Base-by-base conservation (phyloP, 169 alveolate genomes). In the Fabrea salina region DNA sequence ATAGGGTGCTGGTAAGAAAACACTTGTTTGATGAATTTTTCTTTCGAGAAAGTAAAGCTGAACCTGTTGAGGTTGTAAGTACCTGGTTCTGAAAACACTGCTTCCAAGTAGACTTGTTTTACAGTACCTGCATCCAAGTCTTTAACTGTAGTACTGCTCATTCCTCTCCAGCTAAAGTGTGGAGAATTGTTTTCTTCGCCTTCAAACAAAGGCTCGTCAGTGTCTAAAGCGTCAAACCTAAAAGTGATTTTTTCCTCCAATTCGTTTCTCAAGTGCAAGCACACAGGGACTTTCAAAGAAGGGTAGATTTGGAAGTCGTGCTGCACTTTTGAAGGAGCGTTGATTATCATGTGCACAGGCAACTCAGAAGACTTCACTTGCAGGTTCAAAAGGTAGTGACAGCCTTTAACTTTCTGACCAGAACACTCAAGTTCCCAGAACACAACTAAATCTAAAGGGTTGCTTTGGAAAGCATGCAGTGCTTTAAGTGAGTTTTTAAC, bases 11-110 rank as follows among this genome's bases (percentile, higher is more conserved):
- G n/a, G n/a, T n/a, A n/a, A n/a, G n/a, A n/a, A n/a, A n/a, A n/a
- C n/a, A n/a, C n/a, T n/a, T n/a, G n/a, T n/a, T n/a, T n/a, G n/a
- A n/a, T n/a, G n/a, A n/a, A n/a, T n/a, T n/a, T n/a, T n/a, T n/a
- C n/a, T n/a, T n/a, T n/a, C n/a, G n/a, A n/a, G n/a, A 64, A 16
- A 16, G 32, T 64, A 16, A 64, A 32, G 4, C 27, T 16, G 50
- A 64, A 64, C 54, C 54, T 64, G 50, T 64, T 64, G 19, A 64
- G 41, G 41, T 64, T 40, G 75, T 64, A 64, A 30, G 57, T 39
- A 33, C 75, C 75, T 37, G 75, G 75, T 37, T 19, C 32, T 11
- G 32, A 16, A 35, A 64, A 33, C 13, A 16, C 5, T 19, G 75
- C 75, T 0, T 19, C 16, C 30, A 64, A 19, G 16, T 64, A 33